phyloP scores from a whole-genome alignment of 176 grass and related monocot genomes.

The maize (Zea mays) region Zm-B73-REFERENCE-NAM-5.0 NC_050099.1:17934001-17934500 shows the following conservation, averaged over 20 bases:
- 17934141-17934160: neutral
- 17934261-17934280: neutral
- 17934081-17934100: neutral
- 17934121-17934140: neutral
- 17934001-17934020: neutral
- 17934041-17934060: neutral
- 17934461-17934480: neutral
- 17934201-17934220: neutral
- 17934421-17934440: conserved; percentile 12
- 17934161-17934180: neutral
- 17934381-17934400: conserved; percentile 63
- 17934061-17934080: neutral
- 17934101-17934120: neutral
- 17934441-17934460: neutral
- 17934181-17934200: neutral
- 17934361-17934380: conserved; percentile 92
- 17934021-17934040: neutral
- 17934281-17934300: neutral
- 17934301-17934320: conserved; percentile 56
- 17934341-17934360: conserved; percentile 94
- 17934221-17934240: neutral
- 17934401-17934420: conserved; percentile 25
- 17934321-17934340: conserved; percentile 84
- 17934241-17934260: neutral
- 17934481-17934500: neutral